Conservation (phyloP, 2,329 filamentous ascomycete genomes). For the Esteya vermicola region DNA sequence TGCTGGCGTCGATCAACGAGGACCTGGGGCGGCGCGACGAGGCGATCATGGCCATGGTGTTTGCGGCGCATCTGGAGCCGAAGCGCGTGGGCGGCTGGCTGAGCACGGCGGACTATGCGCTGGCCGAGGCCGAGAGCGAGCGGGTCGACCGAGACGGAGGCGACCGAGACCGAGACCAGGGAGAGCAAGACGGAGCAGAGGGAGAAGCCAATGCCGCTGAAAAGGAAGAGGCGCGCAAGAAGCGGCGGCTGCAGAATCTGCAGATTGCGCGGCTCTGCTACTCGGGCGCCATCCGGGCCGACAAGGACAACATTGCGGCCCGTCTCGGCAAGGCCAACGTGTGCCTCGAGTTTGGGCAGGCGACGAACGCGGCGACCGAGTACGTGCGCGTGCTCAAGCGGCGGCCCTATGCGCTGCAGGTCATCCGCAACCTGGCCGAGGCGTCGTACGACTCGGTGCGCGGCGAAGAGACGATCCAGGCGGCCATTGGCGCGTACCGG, state of each 20-base stretch:
- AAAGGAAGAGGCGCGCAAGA: constrained; percentile 9
- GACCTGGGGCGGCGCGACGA: constrained; percentile 43
- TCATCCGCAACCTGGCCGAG: constrained; percentile 41
- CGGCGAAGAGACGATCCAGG: constrained; percentile 21
- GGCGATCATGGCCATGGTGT: constrained; percentile 44
- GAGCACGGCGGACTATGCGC: constrained; percentile 39
- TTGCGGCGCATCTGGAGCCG: constrained; percentile 47
- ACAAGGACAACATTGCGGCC: constrained; percentile 41
- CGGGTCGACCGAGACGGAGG: constrained; percentile 17
- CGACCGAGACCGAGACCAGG: constrained; percentile 27
- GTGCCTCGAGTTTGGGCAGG: constrained; percentile 39
- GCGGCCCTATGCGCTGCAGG: constrained; percentile 36
- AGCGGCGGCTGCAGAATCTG: constrained; percentile 24
- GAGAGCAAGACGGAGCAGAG: constrained; percentile 16
- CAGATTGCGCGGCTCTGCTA: constrained; percentile 44
- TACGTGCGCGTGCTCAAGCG: constrained; percentile 40
- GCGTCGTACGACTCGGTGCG: constrained; percentile 38
- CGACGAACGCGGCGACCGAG: constrained; percentile 38
- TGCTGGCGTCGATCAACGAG: constrained; percentile 45
- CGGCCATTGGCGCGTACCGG: constrained; percentile 34
- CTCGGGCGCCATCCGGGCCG: constrained; percentile 42
- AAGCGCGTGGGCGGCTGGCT: constrained; percentile 48
- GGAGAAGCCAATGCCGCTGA: constrained; percentile 25
- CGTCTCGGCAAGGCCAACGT: constrained; percentile 46
- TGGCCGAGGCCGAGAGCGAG: constrained; percentile 31